A percentile compares a stretch with the other conserved stretches of the same genome.
Evolutionary conservation across 2,329 filamentous ascomycete genomes (phyloP).

Genomic region (Paecilomyces sp.): DNA sequence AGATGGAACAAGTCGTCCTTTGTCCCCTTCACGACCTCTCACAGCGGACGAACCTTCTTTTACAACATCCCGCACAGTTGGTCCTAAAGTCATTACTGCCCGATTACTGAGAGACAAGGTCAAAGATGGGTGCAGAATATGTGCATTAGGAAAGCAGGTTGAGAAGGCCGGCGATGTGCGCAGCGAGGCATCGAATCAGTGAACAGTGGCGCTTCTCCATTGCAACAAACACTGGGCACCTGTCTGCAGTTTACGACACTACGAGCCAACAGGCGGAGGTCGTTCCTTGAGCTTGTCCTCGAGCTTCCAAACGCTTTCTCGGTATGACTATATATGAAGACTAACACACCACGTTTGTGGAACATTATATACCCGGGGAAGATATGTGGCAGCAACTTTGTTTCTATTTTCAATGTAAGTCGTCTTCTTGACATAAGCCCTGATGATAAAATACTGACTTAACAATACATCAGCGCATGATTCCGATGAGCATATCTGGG

Average conservation of each 20-base stretch:
- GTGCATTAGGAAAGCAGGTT: conserved; percentile 27
- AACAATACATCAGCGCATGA: not conserved
- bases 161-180: conserved; percentile 13
- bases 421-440: not conserved
- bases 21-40: conserved; percentile 8
- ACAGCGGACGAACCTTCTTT: conserved; percentile 19
- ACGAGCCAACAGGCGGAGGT: not conserved
- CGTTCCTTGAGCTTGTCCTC: not conserved
- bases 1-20: conserved; percentile 15
- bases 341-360: not conserved
- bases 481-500: not conserved
- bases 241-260: not conserved
- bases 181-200: not conserved
- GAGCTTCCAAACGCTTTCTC: not conserved
- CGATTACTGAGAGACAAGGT: conserved; percentile 67
- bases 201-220: not conserved
- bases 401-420: not conserved
- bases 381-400: not conserved
- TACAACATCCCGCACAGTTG: conserved; percentile 53
- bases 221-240: not conserved
- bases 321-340: not conserved
- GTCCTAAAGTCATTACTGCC: conserved; percentile 81
- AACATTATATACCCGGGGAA: not conserved
- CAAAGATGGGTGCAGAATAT: conserved; percentile 35
- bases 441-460: not conserved